Base-by-base conservation (phyloP, 345 rosid species). In the Syzygium jambos region DNA sequence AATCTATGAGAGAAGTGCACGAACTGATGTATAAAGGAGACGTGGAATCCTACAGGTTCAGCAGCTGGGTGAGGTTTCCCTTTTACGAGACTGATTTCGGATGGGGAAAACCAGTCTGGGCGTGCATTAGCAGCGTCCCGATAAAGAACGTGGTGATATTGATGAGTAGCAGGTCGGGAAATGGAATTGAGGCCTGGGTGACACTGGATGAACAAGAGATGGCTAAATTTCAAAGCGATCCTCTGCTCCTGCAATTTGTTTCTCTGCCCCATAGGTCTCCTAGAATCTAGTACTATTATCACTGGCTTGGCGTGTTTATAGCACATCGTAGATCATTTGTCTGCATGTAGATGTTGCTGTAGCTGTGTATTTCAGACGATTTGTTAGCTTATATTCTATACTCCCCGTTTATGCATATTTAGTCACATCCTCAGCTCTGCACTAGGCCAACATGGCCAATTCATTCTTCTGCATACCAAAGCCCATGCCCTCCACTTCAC, bases 171-270 rank as follows among this genome's bases (percentile, higher is more conserved):
- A 65, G 85, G 54, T 30, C n/a, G 6, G 93, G 89, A 27, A 89
- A 88, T 22, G 91, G 89, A 43, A 25, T 89, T 7, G 92, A 90
- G 83, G 87, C 87, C 15, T 90, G 85, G 65, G 57, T 89, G 43
- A 80, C 73, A 25, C 84, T 89, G 87, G 80, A 56, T 78, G 90
- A 85, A 68, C 87, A 87, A 85, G 90, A 90, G n/a, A 88, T 90
- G 93, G 85, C 46, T 10, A 86, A 89, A 59, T 90, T 91, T 53
- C 90, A 88, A 52, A 52, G 49, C 14, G 92, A 92, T 15, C 3
- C 29, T 43, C 89, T 53, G 86, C 52, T 87, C 53, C 86, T 30
- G 83, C 51, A 43, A 29, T 68, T 43, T 46, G 80, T 34, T 51
- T 68, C 59, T 21, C 78, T 29, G 41, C 41, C 41, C 22, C 16